Evolutionary conservation across 2,329 filamentous ascomycete genomes (phyloP).

Genomic region (Macrophomina pseudophaseolina): DNA sequence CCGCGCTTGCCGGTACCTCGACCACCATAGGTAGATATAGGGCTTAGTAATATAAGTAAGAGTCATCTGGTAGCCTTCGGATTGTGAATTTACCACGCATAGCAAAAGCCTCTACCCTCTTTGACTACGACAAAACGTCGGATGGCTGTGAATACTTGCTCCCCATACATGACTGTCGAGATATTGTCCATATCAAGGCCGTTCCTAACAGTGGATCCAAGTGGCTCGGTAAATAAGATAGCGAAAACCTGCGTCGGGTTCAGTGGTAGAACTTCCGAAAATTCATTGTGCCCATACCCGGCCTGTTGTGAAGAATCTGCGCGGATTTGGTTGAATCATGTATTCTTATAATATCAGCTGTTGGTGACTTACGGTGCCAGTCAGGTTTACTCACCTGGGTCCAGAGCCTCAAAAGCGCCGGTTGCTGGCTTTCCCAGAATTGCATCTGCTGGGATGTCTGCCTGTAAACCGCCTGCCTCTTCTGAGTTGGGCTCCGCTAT

Average conservation of each 20-base stretch:
- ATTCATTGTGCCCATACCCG: not conserved
- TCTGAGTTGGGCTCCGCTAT: no score
- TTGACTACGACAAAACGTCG: slow-evolving; percentile 37
- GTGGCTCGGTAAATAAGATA: slow-evolving; percentile 6
- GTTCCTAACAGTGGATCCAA: not conserved
- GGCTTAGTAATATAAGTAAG: slow-evolving; percentile 33
- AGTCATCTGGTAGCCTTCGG: no score
- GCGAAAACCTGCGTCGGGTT: slow-evolving; percentile 13
- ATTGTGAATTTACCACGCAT: slow-evolving; percentile 31
- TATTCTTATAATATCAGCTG: not conserved
- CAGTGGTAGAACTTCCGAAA: not conserved
- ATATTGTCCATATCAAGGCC: not conserved
- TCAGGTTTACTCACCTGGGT: not conserved
- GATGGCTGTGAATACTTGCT: slow-evolving; percentile 33
- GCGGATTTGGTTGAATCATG: not conserved
- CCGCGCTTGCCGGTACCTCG: slow-evolving; percentile 45
- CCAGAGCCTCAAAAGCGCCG: not conserved
- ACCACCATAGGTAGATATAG: slow-evolving; percentile 47
- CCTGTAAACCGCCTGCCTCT: no score
- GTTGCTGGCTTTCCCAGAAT: not conserved
- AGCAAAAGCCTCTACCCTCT: slow-evolving; percentile 32
- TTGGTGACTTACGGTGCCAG: no score
- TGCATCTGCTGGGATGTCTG: not conserved
- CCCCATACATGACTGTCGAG: slow-evolving; percentile 28
- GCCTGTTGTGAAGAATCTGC: slow-evolving; percentile 12